A percentile compares a stretch with the other conserved stretches of the same genome.
Conservation (phyloP, 2,329 filamentous ascomycete genomes). For the Trichoderma arundinaceum region DNA sequence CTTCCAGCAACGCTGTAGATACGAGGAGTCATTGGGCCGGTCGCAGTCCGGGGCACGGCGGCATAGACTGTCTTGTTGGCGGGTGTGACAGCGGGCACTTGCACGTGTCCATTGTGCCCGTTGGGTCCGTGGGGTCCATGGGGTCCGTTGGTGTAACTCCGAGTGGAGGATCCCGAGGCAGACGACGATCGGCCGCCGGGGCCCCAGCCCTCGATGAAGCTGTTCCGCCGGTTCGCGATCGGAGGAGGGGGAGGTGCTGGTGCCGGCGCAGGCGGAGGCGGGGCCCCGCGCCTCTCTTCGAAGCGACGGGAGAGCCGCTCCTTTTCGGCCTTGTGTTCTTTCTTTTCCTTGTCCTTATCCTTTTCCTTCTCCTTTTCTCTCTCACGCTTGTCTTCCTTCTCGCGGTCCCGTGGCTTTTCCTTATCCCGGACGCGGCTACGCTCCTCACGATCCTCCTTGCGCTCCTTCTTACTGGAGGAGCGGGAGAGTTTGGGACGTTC, state of each 20-base stretch:
- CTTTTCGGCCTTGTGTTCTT: slow-evolving; percentile 44
- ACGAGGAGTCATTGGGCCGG: slow-evolving; percentile 31
- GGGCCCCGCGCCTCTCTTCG: slow-evolving; percentile 42
- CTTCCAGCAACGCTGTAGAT: slow-evolving; percentile 39
- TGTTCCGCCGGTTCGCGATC: slow-evolving; percentile 40
- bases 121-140: slow-evolving; percentile 30
- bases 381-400: slow-evolving; percentile 37
- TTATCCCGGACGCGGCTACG: slow-evolving; percentile 31
- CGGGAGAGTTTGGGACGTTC: slow-evolving; percentile 40
- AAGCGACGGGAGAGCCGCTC: slow-evolving; percentile 48
- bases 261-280: slow-evolving; percentile 17
- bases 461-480: slow-evolving; percentile 41
- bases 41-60: slow-evolving; percentile 41
- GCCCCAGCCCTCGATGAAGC: slow-evolving; percentile 46
- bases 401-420: slow-evolving; percentile 29
- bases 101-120: slow-evolving; percentile 39
- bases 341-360: slow-evolving; percentile 40
- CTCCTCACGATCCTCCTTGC: slow-evolving; percentile 38
- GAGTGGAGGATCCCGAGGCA: slow-evolving; percentile 37
- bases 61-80: slow-evolving; percentile 38
- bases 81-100: slow-evolving; percentile 36
- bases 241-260: slow-evolving; percentile 31
- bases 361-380: slow-evolving; percentile 37
- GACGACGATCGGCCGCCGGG: slow-evolving; percentile 42
- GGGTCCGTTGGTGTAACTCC: slow-evolving; percentile 40